Conservation (phyloP, 768 basidiomycete genomes). For the Boletales sp. region DNA sequence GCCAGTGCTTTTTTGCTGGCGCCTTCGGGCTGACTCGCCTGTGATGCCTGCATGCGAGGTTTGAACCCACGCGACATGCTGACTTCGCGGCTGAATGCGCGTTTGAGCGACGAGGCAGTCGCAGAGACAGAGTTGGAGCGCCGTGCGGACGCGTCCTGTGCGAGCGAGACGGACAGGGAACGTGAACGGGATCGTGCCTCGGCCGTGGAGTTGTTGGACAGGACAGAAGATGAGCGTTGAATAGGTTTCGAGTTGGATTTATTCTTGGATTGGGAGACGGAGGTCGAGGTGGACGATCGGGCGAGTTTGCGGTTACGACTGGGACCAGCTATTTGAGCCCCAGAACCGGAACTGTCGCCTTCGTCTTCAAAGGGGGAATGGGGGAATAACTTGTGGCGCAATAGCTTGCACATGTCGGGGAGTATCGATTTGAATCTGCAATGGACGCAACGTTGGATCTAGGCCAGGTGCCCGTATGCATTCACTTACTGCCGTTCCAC, state of each 20-base stretch:
- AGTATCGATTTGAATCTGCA: constrained; percentile 53
- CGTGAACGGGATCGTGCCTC: constrained; percentile 48
- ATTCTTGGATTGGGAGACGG: constrained; percentile 9
- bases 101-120: constrained; percentile 43
- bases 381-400: constrained; percentile 66
- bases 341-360: constrained; percentile 16
- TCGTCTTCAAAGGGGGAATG: constrained; percentile 57
- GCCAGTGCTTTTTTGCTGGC: constrained; percentile 13
- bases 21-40: constrained; percentile 11
- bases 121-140: constrained; percentile 30
- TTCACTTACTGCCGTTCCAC: constrained; percentile 59
- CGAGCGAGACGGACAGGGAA: constrained; percentile 67
- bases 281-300: constrained; percentile 10
- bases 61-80: constrained; percentile 77
- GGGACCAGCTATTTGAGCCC: neutral
- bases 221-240: constrained; percentile 24
- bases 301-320: constrained; percentile 9
- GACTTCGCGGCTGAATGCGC: constrained; percentile 62
- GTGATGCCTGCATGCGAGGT: constrained; percentile 28
- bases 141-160: constrained; percentile 50
- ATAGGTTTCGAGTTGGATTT: constrained; percentile 5
- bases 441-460: neutral
- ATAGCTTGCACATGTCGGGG: constrained; percentile 51
- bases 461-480: neutral
- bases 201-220: constrained; percentile 13